Conservation (phyloP, 1,284 basidiomycete genomes). For the Earliella scabrosa region DNA sequence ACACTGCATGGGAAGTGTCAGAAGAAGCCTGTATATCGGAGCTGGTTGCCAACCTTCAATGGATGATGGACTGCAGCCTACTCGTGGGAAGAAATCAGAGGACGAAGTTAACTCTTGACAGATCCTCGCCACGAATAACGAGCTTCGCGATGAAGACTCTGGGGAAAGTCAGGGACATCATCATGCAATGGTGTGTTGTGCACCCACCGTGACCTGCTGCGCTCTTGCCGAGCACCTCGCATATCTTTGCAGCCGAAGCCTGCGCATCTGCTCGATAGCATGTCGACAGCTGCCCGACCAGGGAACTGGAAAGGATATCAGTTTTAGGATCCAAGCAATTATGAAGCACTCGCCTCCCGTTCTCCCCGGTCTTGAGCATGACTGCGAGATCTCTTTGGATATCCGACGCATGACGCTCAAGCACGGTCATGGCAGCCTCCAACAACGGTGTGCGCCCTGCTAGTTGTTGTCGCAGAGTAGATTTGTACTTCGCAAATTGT, state of each 20-base stretch:
- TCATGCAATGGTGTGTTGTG: slow-evolving; percentile 2
- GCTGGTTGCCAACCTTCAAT: slow-evolving; percentile 40
- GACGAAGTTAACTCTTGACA: slow-evolving; percentile 31
- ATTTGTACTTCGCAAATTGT: slow-evolving; percentile 62
- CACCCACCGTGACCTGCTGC: slow-evolving; percentile 40
- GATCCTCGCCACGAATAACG: slow-evolving; percentile 48
- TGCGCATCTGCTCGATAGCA: slow-evolving; percentile 55
- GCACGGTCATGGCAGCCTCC: slow-evolving; percentile 54
- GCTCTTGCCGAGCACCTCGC: slow-evolving; percentile 41
- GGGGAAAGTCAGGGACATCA: background rate
- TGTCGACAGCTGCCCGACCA: slow-evolving; percentile 43
- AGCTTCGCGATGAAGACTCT: slow-evolving; percentile 29
- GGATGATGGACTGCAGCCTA: slow-evolving; percentile 42
- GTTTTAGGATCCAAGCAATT: background rate
- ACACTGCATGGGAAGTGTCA: slow-evolving; percentile 39
- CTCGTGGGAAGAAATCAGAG: slow-evolving; percentile 13
- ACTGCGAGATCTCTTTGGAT: slow-evolving; percentile 63
- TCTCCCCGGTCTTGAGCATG: slow-evolving; percentile 29
- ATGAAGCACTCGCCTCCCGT: slow-evolving; percentile 28
- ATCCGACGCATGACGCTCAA: slow-evolving; percentile 59
- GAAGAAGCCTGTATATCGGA: slow-evolving; percentile 2
- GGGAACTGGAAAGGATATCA: slow-evolving; percentile 34
- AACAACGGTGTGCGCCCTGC: slow-evolving; percentile 62
- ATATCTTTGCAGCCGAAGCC: slow-evolving; percentile 44
- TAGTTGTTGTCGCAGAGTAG: slow-evolving; percentile 58